Evolutionary conservation across 140 eudicot species (phyloP).

Genomic region (Erigeron philadelphicus): DNA sequence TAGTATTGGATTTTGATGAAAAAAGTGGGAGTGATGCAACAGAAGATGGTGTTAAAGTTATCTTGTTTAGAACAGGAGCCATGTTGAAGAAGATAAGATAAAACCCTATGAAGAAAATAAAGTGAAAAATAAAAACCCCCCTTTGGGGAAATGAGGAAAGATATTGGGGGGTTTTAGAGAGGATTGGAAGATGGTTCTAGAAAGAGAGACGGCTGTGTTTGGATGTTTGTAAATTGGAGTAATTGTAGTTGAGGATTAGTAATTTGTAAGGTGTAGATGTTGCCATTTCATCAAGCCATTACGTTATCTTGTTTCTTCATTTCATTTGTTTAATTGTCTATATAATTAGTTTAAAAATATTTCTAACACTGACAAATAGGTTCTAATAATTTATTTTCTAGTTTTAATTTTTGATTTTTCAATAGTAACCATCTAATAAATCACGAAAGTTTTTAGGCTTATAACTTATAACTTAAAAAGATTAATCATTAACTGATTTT

Average conservation of each 20-base stretch:
- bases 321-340: no score
- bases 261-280: slow-evolving; percentile 52
- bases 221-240: slow-evolving; percentile 27
- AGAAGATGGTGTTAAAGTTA: slow-evolving; percentile 52
- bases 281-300: slow-evolving; percentile 41
- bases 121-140: slow-evolving; percentile 34
- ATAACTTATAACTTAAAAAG: no score
- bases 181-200: slow-evolving; percentile 49
- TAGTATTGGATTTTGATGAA: slow-evolving; percentile 33
- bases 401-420: no score
- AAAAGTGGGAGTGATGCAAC: slow-evolving; percentile 47
- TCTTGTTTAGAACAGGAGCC: slow-evolving; percentile 79
- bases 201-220: slow-evolving; percentile 38
- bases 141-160: neutral
- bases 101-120: neutral
- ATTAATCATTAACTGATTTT: no score
- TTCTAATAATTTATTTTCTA: no score
- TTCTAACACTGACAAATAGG: no score
- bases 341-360: no score
- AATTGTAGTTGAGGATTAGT: no score
- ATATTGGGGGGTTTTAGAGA: slow-evolving; percentile 52
- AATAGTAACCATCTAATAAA: no score
- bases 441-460: no score
- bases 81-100: slow-evolving; percentile 23
- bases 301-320: slow-evolving; percentile 37